These are phyloP conservation scores for Beauveria varroae DNA, from an alignment of 2,329 filamentous ascomycete species.

Conservation along the genomic window DNA sequence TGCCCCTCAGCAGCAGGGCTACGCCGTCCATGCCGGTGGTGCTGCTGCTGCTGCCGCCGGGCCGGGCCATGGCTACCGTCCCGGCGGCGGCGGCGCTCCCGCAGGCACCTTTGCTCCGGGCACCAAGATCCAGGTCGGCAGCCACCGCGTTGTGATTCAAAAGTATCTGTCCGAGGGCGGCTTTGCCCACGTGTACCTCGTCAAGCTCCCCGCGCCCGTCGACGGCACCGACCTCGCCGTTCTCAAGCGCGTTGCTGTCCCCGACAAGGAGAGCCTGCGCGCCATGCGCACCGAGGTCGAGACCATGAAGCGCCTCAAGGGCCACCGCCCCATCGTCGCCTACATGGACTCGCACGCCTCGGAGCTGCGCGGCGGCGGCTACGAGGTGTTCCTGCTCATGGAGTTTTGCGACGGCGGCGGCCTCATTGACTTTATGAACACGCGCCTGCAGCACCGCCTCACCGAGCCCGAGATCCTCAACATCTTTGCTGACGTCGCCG, in stretches of 20 bases:
- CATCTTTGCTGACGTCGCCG: constrained; percentile 93
- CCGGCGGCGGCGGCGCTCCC: constrained; percentile 38
- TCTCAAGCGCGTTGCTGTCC: constrained; percentile 90
- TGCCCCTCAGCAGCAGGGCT: constrained; percentile 5
- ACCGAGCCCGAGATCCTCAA: constrained; percentile 96
- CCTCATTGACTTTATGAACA: constrained; percentile 99
- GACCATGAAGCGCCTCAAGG: constrained; percentile 99
- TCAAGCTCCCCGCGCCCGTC: constrained; percentile 71
- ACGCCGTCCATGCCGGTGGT: constrained; percentile 2
- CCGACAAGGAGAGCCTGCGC: constrained; percentile 87
- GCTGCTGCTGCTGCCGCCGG: not conserved
- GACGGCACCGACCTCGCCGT: constrained; percentile 76
- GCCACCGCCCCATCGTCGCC: constrained; percentile 90
- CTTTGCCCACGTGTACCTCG: constrained; percentile 96
- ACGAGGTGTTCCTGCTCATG: constrained; percentile 98
- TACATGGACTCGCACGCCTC: constrained; percentile 98
- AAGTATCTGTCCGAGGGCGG: constrained; percentile 97
- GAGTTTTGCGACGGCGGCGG: constrained; percentile 93
- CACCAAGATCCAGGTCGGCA: constrained; percentile 94
- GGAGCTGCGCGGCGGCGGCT: constrained; percentile 84
- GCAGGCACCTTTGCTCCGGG: constrained; percentile 85
- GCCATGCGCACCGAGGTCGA: constrained; percentile 98
- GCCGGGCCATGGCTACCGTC: constrained; percentile 36
- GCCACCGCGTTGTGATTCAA: constrained; percentile 87
- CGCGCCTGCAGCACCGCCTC: constrained; percentile 85